Evolutionary conservation across 306 rosid species (phyloP), one percentile per base, ranked within the genome.

Genomic region (Prunus padus): DNA sequence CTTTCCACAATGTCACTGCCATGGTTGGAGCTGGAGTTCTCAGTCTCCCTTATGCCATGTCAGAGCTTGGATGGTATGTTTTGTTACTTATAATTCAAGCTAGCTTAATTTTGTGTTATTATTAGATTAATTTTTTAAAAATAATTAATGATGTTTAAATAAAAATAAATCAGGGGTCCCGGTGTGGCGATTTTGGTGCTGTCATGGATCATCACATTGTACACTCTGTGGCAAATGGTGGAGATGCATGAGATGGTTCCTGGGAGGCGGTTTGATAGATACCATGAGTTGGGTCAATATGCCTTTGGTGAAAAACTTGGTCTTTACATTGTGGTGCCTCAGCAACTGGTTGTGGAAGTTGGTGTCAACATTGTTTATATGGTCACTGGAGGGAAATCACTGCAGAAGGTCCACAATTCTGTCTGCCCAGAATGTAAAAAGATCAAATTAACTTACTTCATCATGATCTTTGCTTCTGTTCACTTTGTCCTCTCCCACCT

Each of bases 11-110:
- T 79, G 86, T 88, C 20, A 86, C 89, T 1, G 92, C 92, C 86
- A 88, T 88, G 92, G 92, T 88, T 31, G 92, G 92, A 16, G 92
- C 92, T 66, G 92, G 92, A 18, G 92, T 88, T 65, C 88, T 88
- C 55, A 60, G 92, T 72, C 92, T 88, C 23, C 92, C 92, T 60
- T 83, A 73, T 16, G 92, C 92, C 51, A 81, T 88, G 89, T 14
- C 92, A 11, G 73, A 74, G 33, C 88, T 88, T 28, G 92, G 92
- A 76, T 88, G 92, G 92, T 88, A 47, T 11, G 85, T 7, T 88
- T 47, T 11, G 85, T 7, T 3, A 67, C 25, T n/a, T 18, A 4
- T 22, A 4, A 65, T 44, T 6, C 11, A 11, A 3, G 13, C 40
- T 23, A 22, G 4, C 42, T 0, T 28, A 28, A 8, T 7, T 5